Percentiles rank a stretch among this genome's conserved stretches.
These are phyloP conservation scores for Termitomyces eurrhizus DNA, from an alignment of 768 basidiomycete genomes.

Conservation along the genomic window DNA sequence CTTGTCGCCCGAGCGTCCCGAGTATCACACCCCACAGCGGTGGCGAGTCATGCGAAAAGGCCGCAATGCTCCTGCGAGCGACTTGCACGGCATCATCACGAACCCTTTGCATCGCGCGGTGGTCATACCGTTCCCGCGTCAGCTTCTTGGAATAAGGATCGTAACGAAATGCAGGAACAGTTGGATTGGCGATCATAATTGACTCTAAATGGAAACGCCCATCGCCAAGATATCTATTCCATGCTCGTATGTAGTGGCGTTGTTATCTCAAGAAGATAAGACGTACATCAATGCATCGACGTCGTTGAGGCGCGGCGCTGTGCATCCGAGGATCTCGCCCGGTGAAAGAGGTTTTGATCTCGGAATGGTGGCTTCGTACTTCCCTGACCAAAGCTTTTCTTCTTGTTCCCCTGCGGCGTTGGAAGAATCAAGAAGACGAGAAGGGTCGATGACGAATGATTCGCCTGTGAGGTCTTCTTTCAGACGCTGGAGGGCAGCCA, in stretches of 20 bases:
- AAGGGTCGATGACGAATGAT: conserved; percentile 19
- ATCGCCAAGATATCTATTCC: conserved; percentile 86
- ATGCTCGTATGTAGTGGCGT: neutral
- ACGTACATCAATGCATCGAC: conserved; percentile 91
- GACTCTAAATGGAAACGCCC: conserved; percentile 98
- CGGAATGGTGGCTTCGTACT: conserved; percentile 75
- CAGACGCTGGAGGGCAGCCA: conserved; percentile 84
- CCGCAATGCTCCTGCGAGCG: conserved; percentile 63
- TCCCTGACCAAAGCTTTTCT: conserved; percentile 47
- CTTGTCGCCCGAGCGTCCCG: conserved; percentile 93
- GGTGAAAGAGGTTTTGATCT: conserved; percentile 91
- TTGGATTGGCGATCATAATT: conserved; percentile 99
- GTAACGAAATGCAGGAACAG: conserved; percentile 93
- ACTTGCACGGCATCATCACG: conserved; percentile 71
- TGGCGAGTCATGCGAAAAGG: conserved; percentile 13
- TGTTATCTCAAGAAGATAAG: neutral
- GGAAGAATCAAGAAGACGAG: conserved; percentile 9
- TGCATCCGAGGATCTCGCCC: conserved; percentile 96
- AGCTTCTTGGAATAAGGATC: conserved; percentile 98
- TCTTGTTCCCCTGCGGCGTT: neutral
- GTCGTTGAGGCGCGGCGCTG: conserved; percentile 73
- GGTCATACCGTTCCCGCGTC: conserved; percentile 88
- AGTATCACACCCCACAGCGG: conserved; percentile 89
- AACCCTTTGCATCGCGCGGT: conserved; percentile 77
- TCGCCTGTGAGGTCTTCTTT: conserved; percentile 69